These are phyloP conservation scores for Fulvia fulva DNA, from an alignment of 2,329 filamentous ascomycete species.

Conservation along the genomic window DNA sequence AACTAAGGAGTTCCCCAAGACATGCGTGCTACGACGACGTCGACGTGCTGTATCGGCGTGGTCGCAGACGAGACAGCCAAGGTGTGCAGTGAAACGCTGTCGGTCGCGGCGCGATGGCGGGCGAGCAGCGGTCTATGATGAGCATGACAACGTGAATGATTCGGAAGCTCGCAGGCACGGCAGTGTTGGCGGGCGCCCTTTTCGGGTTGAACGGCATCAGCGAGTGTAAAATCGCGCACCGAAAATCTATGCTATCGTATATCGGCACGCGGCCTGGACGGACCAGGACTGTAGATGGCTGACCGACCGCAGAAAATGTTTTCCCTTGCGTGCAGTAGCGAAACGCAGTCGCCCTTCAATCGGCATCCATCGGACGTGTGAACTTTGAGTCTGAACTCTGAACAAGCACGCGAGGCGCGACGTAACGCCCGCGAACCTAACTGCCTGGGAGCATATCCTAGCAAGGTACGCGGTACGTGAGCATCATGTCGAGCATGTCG, in stretches of 20 bases:
- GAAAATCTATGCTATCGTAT: not conserved
- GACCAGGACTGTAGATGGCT: not conserved
- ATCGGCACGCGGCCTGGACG: not conserved
- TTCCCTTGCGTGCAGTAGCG: not conserved
- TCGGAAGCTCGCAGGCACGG: not conserved
- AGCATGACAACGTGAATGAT: not conserved
- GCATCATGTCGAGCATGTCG: not conserved
- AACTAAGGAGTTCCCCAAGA: constrained; percentile 7
- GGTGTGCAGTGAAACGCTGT: constrained; percentile 17
- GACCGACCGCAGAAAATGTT: not conserved
- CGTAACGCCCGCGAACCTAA: not conserved
- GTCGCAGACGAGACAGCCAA: constrained; percentile 17
- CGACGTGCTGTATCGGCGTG: not conserved
- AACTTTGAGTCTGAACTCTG: not conserved
- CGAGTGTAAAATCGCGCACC: not conserved
- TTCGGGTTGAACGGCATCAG: constrained; percentile 1
- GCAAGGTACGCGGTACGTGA: not conserved
- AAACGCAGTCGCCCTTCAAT: constrained; percentile 6
- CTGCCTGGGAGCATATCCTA: not conserved
- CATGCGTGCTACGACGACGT: constrained; percentile 12
- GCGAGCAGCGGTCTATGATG: not conserved
- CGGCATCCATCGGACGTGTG: constrained; percentile 13
- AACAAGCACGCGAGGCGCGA: not conserved
- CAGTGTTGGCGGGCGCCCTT: not conserved
- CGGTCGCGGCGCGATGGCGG: constrained; percentile 5